Evolutionary conservation across 495 filamentous ascomycete genomes (phyloP), one percentile per base, ranked within the genome.

Genomic region (Penicillium crystallinum): DNA sequence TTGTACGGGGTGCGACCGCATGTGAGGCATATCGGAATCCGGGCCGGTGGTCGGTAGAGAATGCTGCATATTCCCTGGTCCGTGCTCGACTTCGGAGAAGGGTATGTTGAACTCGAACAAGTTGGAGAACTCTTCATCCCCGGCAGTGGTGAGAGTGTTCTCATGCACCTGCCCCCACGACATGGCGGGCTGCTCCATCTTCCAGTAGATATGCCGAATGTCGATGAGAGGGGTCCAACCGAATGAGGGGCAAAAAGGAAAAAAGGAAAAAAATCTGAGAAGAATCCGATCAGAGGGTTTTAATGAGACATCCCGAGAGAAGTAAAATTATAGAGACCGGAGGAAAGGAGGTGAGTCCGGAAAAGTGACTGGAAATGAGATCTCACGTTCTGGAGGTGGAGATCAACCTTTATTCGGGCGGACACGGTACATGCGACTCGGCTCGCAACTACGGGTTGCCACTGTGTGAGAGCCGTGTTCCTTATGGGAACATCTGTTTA

Each of bases 41-140:
- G 66, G 55, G 31, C 64, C 52, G 6, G 70, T 59, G 31, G 68
- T 62, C n/a, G 69, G 55, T 39, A 64, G 65, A 15, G 67, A 53
- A 59, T 63, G 66, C 30, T 69, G 61, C 30, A 60, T 62, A 45
- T 67, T 62, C 42, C 59, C 52, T 61, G 68, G 64, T 54, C 64
- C 67, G 55, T 74, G 72, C 63, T 78, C 76, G 27, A 77, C 61
- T 49, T 74, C 68, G 60, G 73, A 30, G 46, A 79, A 81, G 17
- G 72, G 72, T 62, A 75, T 75, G 37, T 73, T 72, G 64, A 78
- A 79, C 49, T 79, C 76, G 52, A 81, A 72, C 51, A 79, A 77
- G 48, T 70, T 75, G 61, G 75, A 69, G 59, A 81, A 81, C 40
- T 81, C 77, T 54, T 79, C 76, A 10, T 79, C 74, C 22, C 57